Evolutionary conservation across 768 basidiomycete species (phyloP), one percentile per base, ranked within the genome.

Genomic region (Leccinum uliginosum): DNA sequence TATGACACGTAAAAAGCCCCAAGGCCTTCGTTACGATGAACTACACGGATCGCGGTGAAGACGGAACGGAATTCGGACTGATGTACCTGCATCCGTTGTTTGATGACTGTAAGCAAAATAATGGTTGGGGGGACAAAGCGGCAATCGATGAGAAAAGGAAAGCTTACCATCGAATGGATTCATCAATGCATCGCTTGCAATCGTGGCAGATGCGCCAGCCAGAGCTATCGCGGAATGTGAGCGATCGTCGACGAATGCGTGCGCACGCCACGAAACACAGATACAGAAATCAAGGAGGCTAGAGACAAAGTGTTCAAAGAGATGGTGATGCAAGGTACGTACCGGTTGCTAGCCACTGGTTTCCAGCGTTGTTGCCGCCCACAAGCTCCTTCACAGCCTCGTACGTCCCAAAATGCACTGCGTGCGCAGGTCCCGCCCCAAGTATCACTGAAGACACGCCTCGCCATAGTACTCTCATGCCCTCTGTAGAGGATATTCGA

Each of bases 1-100:
- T 99, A 99, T 5, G 97, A 99, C 57, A 99, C 85, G 74, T 98
- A 99, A 79, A 99, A 98, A 9, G 97, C 97, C 35, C 75, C 65
- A 47, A 97, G 70, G 38, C 97, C 97, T 74, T 99, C 97, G 34
- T 76, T 84, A 45, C 74, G 81, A 74, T 93, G 93, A 51, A 99
- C 89, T 12, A 86, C 85, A 23, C 81, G 81, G 55, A 94, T 92
- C 63, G 93, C 94, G n/a, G 84, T 82, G 62, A 87, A 75, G 44
- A 95, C 91, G 35, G 91, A 92, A 46, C 87, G 87, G 73, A 93
- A 94, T 71, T 89, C 80, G 4, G 97, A 98, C 68, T 90, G 85
- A 75, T 95, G 94, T 55, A 98, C 80, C 74, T 99, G 97, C 97
- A 99, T 98, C 51, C 97, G 86, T 78, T 99, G 97, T 75, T 99